These are phyloP conservation scores for Chaetomium globosum DNA, from an alignment of 2,329 filamentous ascomycete genomes.

Conservation along the genomic window DNA sequence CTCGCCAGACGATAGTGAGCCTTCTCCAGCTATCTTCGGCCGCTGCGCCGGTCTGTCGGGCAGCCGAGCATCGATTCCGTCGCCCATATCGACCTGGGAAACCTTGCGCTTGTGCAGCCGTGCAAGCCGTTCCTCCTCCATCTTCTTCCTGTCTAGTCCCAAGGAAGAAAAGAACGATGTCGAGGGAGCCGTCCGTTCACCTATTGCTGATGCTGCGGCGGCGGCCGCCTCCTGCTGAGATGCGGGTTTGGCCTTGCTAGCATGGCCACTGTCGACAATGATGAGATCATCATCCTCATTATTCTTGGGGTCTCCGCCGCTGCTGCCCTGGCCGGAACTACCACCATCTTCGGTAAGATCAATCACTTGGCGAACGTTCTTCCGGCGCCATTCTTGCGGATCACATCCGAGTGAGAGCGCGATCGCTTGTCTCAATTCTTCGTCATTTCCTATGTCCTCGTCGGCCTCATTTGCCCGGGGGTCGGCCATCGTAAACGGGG, in stretches of 20 bases:
- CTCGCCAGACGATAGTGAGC: too few relatives aligned
- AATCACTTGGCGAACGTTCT: constrained; percentile 22
- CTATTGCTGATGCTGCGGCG: constrained; percentile 18
- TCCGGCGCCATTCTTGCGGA: constrained; percentile 37
- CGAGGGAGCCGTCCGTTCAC: constrained; percentile 14
- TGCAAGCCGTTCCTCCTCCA: constrained; percentile 82
- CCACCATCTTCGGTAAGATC: constrained; percentile 34
- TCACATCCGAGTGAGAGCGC: constrained; percentile 56
- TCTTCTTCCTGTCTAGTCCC: constrained; percentile 72
- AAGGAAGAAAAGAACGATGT: constrained; percentile 45
- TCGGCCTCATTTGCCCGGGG: constrained; percentile 33
- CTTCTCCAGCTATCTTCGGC: constrained; percentile 1
- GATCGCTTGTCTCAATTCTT: constrained; percentile 63
- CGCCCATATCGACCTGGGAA: constrained; percentile 17
- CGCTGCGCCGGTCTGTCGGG: constrained; percentile 27
- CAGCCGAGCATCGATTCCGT: background rate
- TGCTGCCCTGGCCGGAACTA: background rate
- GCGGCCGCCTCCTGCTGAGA: background rate
- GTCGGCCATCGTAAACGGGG: constrained; percentile 10
- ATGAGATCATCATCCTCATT: constrained; percentile 3
- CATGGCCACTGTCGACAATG: constrained; percentile 3
- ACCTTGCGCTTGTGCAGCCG: constrained; percentile 62
- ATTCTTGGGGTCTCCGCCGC: constrained; percentile 1
- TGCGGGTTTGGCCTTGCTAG: background rate
- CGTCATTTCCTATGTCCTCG: constrained; percentile 54